phyloP scores from a whole-genome alignment of 2,329 filamentous ascomycete genomes.

The Alternaria burnsii region DNA sequence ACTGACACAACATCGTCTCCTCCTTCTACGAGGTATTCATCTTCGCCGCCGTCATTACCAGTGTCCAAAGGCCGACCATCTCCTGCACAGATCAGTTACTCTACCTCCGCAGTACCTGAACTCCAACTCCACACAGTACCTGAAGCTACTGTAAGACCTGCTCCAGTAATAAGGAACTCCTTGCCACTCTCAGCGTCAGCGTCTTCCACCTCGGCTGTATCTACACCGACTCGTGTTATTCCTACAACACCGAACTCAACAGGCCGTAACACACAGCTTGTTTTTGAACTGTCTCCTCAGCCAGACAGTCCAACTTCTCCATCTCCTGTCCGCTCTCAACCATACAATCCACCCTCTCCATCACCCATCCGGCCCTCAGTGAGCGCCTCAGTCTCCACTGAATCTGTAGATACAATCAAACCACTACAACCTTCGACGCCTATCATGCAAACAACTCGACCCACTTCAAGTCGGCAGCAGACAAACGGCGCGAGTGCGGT shows the following conservation, averaged over 20 bases:
- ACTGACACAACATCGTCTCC: slow-evolving; percentile 3
- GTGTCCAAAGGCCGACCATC: slow-evolving; percentile 7
- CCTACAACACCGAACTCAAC: neutral
- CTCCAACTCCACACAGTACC: neutral
- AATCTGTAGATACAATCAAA: slow-evolving; percentile 15
- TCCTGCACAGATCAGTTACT: slow-evolving; percentile 10
- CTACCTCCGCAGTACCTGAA: neutral
- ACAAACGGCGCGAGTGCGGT: slow-evolving; percentile 20
- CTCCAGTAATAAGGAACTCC: neutral
- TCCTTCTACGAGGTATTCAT: neutral
- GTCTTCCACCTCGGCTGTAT: neutral
- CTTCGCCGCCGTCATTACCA: slow-evolving; percentile 5
- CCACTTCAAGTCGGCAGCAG: slow-evolving; percentile 6
- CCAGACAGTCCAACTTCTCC: neutral
- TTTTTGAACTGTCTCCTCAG: neutral
- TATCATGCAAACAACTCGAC: slow-evolving; percentile 16
- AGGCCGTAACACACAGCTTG: neutral
- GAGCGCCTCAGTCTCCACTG: slow-evolving; percentile 7
- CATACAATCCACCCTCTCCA: neutral
- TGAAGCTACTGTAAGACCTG: slow-evolving; percentile 1
- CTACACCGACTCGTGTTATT: neutral
- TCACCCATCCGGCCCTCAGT: slow-evolving; percentile 9
- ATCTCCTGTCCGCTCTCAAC: slow-evolving; percentile 1
- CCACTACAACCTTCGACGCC: slow-evolving; percentile 7
- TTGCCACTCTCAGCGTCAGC: slow-evolving; percentile 5